Evolutionary conservation across 306 rosid species (phyloP).

Genomic region (Quercus engelmannii): DNA sequence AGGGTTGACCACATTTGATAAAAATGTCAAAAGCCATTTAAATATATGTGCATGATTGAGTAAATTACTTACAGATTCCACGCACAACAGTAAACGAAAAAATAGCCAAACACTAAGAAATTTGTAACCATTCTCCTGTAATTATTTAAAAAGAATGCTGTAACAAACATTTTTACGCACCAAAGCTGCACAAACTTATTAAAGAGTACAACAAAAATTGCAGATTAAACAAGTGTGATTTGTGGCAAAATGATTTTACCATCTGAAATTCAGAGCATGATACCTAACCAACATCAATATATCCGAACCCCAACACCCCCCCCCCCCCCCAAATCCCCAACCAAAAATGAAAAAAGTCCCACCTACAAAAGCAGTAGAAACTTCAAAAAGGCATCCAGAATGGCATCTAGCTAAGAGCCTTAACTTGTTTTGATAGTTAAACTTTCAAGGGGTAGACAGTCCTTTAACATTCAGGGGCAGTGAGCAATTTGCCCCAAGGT

Average conservation of each 20-base stretch:
- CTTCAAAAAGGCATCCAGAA: neutral
- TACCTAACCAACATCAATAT: too few relatives aligned
- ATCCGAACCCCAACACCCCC: too few relatives aligned
- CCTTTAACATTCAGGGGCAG: neutral
- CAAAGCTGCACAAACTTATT: neutral
- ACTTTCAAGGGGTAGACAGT: too few relatives aligned
- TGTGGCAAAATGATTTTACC: neutral
- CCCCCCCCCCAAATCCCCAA: neutral
- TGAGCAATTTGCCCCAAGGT: neutral
- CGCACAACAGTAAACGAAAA: neutral
- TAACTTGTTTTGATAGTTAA: neutral
- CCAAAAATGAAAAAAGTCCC: neutral
- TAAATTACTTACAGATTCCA: neutral
- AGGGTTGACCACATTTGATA: neutral
- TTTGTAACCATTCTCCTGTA: neutral
- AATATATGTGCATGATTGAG: neutral
- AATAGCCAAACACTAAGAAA: neutral
- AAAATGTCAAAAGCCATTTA: neutral
- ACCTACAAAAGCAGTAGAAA: too few relatives aligned
- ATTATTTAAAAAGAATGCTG: neutral
- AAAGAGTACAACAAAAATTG: neutral
- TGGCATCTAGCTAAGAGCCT: neutral
- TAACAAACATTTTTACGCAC: neutral
- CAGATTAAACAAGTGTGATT: neutral
- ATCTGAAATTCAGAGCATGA: neutral